Evolutionary conservation across 31 red algal species (phyloP).

Genomic region (Asparagopsis taxiformis): DNA sequence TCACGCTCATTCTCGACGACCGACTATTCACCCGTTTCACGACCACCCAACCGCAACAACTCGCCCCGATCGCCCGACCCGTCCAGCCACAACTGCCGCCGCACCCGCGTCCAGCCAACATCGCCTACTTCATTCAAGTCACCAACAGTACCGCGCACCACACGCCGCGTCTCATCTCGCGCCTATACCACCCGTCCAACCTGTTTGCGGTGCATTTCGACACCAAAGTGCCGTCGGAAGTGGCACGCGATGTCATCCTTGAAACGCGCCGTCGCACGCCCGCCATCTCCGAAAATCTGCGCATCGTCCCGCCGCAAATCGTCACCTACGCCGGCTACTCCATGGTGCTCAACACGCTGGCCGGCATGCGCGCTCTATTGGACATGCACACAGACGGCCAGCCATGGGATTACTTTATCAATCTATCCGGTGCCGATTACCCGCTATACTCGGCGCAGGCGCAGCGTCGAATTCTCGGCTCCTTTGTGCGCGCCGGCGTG

Average conservation of each 20-base stretch:
- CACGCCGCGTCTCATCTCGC: background rate
- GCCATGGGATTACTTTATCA: slow-evolving; percentile 3
- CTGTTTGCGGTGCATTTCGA: background rate
- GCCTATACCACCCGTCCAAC: background rate
- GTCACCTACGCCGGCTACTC: background rate
- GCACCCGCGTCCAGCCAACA: background rate
- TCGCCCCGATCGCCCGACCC: no score
- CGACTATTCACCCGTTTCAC: no score
- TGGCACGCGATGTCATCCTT: background rate
- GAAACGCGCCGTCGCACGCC: background rate
- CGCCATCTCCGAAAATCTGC: background rate
- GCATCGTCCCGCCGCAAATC: background rate
- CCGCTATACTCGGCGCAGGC: background rate
- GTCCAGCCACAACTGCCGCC: no score
- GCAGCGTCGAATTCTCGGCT: background rate
- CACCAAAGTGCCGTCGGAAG: background rate
- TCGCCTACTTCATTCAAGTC: background rate
- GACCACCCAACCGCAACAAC: no score
- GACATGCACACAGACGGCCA: background rate
- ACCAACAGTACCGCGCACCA: background rate
- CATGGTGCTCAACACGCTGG: background rate
- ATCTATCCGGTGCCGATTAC: background rate
- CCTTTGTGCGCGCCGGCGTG: no score
- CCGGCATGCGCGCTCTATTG: background rate
- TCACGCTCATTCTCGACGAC: no score